phyloP scores from a whole-genome alignment of 2,329 filamentous ascomycete genomes.

The Diplocarpon mali region DNA sequence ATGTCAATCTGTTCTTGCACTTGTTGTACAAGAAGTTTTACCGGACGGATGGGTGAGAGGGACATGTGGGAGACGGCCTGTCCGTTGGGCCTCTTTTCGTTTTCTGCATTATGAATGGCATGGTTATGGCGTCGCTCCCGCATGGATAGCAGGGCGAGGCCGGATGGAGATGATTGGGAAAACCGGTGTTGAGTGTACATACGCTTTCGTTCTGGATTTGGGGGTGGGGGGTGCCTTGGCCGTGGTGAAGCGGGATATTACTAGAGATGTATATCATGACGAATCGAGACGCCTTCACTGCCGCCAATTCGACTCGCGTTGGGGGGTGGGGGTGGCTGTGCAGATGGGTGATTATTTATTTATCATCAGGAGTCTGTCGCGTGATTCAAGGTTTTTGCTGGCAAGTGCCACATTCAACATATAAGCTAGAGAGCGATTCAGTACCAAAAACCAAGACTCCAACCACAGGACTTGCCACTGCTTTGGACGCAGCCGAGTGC shows the following conservation, averaged over 20 bases:
- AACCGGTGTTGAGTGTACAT: constrained; percentile 21
- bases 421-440: too few relatives aligned
- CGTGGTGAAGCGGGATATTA: constrained; percentile 11
- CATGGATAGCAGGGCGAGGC: constrained; percentile 8
- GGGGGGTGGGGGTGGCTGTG: too few relatives aligned
- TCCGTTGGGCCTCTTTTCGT: constrained; percentile 6
- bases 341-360: too few relatives aligned
- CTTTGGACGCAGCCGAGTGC: too few relatives aligned
- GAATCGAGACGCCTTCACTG: constrained; percentile 13
- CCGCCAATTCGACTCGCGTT: not conserved
- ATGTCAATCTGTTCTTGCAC: constrained; percentile 94
- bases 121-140: constrained; percentile 19
- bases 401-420: too few relatives aligned
- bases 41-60: constrained; percentile 39
- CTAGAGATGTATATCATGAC: constrained; percentile 14
- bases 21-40: constrained; percentile 99
- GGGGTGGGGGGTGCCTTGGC: not conserved
- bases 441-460: too few relatives aligned
- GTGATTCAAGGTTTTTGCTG: too few relatives aligned
- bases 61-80: constrained; percentile 8
- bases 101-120: constrained; percentile 14
- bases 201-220: constrained; percentile 15
- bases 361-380: too few relatives aligned
- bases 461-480: too few relatives aligned
- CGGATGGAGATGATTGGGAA: constrained; percentile 4